phyloP scores from a whole-genome alignment of 2,329 filamentous ascomycete species.

The Cercospora zeae-maydis region DNA sequence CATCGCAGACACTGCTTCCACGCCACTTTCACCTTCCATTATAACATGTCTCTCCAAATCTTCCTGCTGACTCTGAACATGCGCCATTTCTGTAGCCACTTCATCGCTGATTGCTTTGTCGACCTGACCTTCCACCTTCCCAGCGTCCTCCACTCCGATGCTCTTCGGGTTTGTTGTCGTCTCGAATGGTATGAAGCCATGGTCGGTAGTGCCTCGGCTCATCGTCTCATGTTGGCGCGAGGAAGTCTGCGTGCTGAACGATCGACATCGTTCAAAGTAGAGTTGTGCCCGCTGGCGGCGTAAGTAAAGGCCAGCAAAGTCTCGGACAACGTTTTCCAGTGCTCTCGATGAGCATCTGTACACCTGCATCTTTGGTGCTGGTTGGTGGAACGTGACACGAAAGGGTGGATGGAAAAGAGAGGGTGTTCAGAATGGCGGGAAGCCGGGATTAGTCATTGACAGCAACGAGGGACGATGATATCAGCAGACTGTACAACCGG shows the following conservation, averaged over 20 bases:
- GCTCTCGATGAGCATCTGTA: slow-evolving; percentile 26
- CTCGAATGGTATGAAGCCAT: slow-evolving; percentile 20
- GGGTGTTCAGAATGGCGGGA: neutral
- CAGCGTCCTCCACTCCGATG: neutral
- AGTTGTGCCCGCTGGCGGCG: slow-evolving; percentile 19
- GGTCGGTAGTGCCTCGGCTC: slow-evolving; percentile 1
- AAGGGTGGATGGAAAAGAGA: neutral
- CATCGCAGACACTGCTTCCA: neutral
- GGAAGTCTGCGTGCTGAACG: slow-evolving; percentile 15
- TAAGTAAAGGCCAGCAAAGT: slow-evolving; percentile 26
- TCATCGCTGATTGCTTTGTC: neutral
- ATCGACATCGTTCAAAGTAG: slow-evolving; percentile 16
- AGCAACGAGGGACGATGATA: neutral
- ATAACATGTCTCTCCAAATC: neutral
- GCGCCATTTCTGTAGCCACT: neutral
- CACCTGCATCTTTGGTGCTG: slow-evolving; percentile 15
- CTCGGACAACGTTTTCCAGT: slow-evolving; percentile 25
- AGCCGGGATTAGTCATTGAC: neutral
- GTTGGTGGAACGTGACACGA: neutral
- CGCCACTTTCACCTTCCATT: neutral
- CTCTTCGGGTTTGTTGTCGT: neutral
- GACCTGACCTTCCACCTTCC: neutral
- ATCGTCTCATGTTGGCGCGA: slow-evolving; percentile 11
- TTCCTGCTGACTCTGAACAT: neutral
- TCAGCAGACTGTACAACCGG: neutral